Conservation (phyloP, 2,329 filamentous ascomycete species). For the Fusarium clavum region DNA sequence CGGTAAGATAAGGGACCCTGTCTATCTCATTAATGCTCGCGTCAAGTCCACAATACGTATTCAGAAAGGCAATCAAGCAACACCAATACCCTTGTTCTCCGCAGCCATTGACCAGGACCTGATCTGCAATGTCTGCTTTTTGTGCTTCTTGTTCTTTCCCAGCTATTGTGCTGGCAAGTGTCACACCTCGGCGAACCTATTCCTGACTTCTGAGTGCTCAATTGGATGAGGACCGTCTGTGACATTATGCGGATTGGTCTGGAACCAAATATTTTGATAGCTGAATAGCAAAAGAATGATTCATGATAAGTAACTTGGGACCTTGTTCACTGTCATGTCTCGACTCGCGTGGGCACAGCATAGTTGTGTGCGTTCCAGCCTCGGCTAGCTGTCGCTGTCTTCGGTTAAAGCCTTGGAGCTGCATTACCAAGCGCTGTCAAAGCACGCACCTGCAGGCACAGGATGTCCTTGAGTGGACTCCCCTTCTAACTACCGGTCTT, state of each 20-base stretch:
- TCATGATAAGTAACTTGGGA: neutral
- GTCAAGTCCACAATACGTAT: neutral
- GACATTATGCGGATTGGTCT: too few relatives aligned
- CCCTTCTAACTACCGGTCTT: conserved; percentile 37
- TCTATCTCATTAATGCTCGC: neutral
- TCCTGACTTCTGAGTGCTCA: neutral
- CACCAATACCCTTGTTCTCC: conserved; percentile 9
- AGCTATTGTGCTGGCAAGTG: neutral
- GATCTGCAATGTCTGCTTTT: conserved; percentile 15
- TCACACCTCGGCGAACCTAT: neutral
- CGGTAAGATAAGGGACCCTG: neutral
- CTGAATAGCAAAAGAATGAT: neutral
- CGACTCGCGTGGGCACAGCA: conserved; percentile 22
- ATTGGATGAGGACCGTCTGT: neutral
- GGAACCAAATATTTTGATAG: neutral
- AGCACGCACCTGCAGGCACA: conserved; percentile 27
- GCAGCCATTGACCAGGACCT: neutral
- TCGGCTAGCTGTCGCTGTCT: conserved; percentile 5
- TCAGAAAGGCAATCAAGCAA: neutral
- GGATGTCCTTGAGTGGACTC: conserved; percentile 12
- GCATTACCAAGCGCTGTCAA: conserved; percentile 37
- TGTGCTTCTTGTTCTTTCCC: conserved; percentile 21
- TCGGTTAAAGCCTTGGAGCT: conserved; percentile 10
- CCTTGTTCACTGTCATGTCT: neutral
- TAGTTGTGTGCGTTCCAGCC: neutral